Conservation (phyloP, 495 filamentous ascomycete species). For the Penicillium waksmanii region DNA sequence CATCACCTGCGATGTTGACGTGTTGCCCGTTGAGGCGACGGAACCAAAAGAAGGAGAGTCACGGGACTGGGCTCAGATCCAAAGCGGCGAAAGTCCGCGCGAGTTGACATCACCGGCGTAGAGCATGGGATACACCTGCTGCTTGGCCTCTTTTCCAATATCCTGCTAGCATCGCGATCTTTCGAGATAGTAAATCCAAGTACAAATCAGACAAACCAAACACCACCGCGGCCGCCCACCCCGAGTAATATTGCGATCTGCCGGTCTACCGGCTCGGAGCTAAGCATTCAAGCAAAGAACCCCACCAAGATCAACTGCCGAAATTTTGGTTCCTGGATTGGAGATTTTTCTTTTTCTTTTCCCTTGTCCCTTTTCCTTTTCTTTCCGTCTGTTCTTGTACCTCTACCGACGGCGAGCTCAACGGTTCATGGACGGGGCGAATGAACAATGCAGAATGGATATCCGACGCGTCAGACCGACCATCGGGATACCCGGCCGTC, state of each 20-base stretch:
- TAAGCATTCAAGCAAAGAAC: not conserved
- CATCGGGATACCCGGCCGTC: constrained; percentile 8
- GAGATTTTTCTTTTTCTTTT: not conserved
- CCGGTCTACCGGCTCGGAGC: constrained; percentile 7
- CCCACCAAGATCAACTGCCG: constrained; percentile 5
- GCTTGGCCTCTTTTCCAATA: not conserved
- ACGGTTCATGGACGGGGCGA: constrained; percentile 9
- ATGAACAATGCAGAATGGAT: constrained; percentile 29
- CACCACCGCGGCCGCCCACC: not conserved
- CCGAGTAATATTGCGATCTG: constrained; percentile 17
- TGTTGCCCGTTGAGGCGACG: constrained; percentile 1
- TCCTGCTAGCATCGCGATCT: not conserved
- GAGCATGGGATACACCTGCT: not conserved
- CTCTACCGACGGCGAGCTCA: not conserved
- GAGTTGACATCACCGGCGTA: constrained; percentile 2
- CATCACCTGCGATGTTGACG: not conserved
- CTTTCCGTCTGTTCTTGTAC: not conserved
- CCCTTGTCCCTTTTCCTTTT: not conserved
- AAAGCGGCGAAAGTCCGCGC: constrained; percentile 3
- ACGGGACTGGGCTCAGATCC: constrained; percentile 19
- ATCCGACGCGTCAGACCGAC: constrained; percentile 9
- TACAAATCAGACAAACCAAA: not conserved
- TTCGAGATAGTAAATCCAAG: not conserved
- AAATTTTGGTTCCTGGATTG: not conserved
- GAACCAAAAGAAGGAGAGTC: constrained; percentile 6